Evolutionary conservation across 2,329 filamentous ascomycete species (phyloP), one percentile per base, ranked within the genome.

Genomic region (Phyllosticta ampelicida): DNA sequence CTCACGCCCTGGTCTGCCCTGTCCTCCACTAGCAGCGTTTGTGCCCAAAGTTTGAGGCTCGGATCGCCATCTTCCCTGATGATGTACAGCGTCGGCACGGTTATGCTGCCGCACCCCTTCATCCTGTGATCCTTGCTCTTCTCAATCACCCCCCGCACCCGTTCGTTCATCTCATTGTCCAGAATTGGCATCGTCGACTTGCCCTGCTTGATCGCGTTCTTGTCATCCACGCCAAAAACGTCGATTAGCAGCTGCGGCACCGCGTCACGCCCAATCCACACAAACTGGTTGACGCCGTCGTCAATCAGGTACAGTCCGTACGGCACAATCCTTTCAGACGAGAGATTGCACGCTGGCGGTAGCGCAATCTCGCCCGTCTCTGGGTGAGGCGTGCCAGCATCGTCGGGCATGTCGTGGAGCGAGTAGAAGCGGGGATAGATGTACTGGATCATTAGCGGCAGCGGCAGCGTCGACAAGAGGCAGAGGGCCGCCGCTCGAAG

Each of bases 251-350:
- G 80, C 68, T 95, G 90, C 1, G 90, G 90, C 26, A 99, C 90
- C 1, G 92, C 87, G 64, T 99, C 92, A 36, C 91, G 85, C 13
- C 94, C 94, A 19, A 97, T 81, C 94, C 94, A 99, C 53, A 99
- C 75, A 80, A 99, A 99, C 71, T 99, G 94, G 5, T 90, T 96
- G 73, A 96, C 92, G 2, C 91, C 91, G 68, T 99, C 94, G 66
- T 99, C 94, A 66, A 99, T 94, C 60, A 99, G 81, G 73, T 99
- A 99, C 18, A 99, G 77, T 26, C 94, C 94, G 68, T 95, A 96
- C 0, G 90, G 83, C 3, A 90, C 89, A 54, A 99, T 82, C 52
- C 87, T 84, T 71, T 92, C 90, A 1, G 91, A 96, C 2, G 90
- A 90, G 60, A 97, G 80, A 71, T 96, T 96, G 67, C 89, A 66